Conservation (phyloP, 139 green algal species). For the Chlorella sp. region DNA sequence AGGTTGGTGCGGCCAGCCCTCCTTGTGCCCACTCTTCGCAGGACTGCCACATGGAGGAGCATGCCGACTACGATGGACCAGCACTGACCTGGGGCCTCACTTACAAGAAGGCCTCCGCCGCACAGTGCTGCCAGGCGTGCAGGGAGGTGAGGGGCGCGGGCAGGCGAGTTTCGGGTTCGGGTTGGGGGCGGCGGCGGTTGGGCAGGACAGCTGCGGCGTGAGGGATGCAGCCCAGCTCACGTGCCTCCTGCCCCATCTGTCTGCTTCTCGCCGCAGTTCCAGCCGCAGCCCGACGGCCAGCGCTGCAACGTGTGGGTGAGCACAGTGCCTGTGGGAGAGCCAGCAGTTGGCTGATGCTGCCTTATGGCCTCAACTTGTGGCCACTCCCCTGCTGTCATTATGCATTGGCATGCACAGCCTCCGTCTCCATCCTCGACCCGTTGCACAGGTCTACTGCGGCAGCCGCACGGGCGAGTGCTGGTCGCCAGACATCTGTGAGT, state of each 20-base stretch:
- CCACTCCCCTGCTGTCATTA: too few relatives aligned
- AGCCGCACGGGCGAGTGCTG: slow-evolving; percentile 41
- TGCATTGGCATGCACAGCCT: too few relatives aligned
- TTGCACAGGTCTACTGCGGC: slow-evolving; percentile 7
- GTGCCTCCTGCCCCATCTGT: neutral
- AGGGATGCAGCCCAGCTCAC: too few relatives aligned
- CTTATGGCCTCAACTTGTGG: too few relatives aligned
- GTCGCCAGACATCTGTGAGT: slow-evolving; percentile 53
- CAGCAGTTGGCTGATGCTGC: too few relatives aligned
- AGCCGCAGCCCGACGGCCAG: neutral
- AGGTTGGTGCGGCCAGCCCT: too few relatives aligned
- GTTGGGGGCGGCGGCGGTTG: neutral
- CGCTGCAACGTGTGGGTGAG: slow-evolving; percentile 58
- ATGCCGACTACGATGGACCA: slow-evolving; percentile 31
- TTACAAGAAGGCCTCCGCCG: slow-evolving; percentile 48
- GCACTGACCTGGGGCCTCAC: slow-evolving; percentile 44
- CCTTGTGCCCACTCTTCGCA: neutral
- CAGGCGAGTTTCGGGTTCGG: neutral
- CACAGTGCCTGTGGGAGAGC: too few relatives aligned
- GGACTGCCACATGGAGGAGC: neutral
- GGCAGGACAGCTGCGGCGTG: too few relatives aligned
- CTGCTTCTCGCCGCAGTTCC: neutral
- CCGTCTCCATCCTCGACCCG: too few relatives aligned
- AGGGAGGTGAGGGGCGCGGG: slow-evolving; percentile 33
- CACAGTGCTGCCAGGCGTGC: slow-evolving; percentile 53